These are phyloP conservation scores for Curvularia sp. DNA, from an alignment of 2,329 filamentous ascomycete species.

Conservation along the genomic window DNA sequence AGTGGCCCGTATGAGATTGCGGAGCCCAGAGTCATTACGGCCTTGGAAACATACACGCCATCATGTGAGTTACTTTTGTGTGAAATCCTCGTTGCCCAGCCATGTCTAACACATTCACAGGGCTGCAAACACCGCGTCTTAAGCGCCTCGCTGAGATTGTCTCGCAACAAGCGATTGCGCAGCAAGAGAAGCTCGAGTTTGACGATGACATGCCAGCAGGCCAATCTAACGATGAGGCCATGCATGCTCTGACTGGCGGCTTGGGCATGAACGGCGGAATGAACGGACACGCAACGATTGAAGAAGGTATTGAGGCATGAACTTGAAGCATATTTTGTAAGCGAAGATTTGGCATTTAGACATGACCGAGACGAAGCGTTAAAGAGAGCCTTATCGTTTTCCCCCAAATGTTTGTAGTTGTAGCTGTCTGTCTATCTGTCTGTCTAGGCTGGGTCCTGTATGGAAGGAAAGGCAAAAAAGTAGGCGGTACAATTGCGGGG, in stretches of 20 bases:
- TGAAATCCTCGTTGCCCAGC: background rate
- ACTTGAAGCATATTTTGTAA: conserved; percentile 16
- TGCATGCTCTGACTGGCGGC: conserved; percentile 25
- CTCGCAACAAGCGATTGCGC: conserved; percentile 92
- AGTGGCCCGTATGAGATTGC: conserved; percentile 98
- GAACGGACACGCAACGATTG: conserved; percentile 29
- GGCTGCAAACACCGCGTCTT: conserved; percentile 93
- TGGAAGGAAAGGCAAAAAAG: conserved; percentile 6
- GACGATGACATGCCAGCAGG: conserved; percentile 29
- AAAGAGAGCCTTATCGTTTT: conserved; percentile 7
- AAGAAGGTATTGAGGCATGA: conserved; percentile 30
- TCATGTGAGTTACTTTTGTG: conserved; percentile 72
- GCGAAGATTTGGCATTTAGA: conserved; percentile 21
- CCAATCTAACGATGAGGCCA: conserved; percentile 31
- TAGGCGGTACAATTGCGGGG: conserved; percentile 4
- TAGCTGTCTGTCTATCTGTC: conserved; percentile 5
- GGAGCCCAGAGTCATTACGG: conserved; percentile 93
- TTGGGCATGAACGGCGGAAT: conserved; percentile 26
- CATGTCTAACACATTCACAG: conserved; percentile 57
- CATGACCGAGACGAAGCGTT: conserved; percentile 17
- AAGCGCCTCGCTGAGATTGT: conserved; percentile 99
- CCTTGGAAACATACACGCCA: conserved; percentile 96
- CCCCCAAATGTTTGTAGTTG: conserved; percentile 11
- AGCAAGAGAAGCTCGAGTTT: conserved; percentile 83
- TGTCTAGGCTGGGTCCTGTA: conserved; percentile 12